Evolutionary conservation across 345 rosid species (phyloP), one percentile per base, ranked within the genome.

Genomic region (Syzygium jambos): DNA sequence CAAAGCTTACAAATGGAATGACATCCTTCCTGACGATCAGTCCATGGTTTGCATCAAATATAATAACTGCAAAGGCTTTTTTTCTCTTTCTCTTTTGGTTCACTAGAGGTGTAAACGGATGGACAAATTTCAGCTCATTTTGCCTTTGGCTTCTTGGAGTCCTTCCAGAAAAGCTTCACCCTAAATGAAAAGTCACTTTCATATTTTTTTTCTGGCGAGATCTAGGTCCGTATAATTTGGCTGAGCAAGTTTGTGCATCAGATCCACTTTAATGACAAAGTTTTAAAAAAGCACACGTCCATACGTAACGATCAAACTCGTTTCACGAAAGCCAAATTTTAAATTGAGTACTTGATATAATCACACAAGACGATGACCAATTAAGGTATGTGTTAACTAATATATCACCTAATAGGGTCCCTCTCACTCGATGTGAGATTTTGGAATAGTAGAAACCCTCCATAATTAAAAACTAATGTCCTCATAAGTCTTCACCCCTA

Each of bases 291-390:
- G 14, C 46, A 34, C 49, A 9, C 14, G 17, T 17, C 9, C 6
- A 30, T 1, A 16, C 8, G 25, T 9, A 68, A 34, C 6, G 0
- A 34, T 5, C 19, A 0, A 65, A 17, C 25, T 73, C 2, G 1
- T 19, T 73, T 73, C 25, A 9, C 3, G 2, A 19, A 38, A 17
- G 4, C 1, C 2, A 73, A 73, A 65, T 73, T 17, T 30, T 19
- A 73, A 34, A 34, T 34, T 3, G 0, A 34, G 12, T 34, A 2
- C 49, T 68, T 17, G 5, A 34, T 9, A 19, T 38, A 73, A 73
- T 73, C 41, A 25, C 5, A 9, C 7, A 9, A 73, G 0, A 19
- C 19, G 4, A 5, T 17, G 6, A 73, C 13, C 14, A 38, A 19
- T 34, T 19, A 6, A 38, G 4, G 22, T 17, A 10, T 9, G 3